Percentiles rank a stretch among this genome's conserved stretches.
These are phyloP conservation scores for Curvularia spicifera DNA, from an alignment of 2,329 filamentous ascomycete genomes.

Conservation along the genomic window DNA sequence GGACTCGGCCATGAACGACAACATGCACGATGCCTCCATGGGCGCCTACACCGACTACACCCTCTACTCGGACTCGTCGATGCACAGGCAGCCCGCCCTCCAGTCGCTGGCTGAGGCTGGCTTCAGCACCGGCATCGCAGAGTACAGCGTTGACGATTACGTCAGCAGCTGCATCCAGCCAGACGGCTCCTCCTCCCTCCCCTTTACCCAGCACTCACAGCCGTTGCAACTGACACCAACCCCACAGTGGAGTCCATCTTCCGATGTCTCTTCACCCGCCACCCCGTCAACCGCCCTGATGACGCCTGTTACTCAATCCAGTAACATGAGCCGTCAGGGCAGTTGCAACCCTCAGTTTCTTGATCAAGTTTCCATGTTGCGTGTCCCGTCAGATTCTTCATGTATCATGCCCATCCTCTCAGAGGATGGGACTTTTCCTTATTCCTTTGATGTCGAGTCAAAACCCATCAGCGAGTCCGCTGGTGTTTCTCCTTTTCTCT, in stretches of 20 bases:
- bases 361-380: slow-evolving; percentile 54
- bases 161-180: slow-evolving; percentile 41
- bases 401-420: slow-evolving; percentile 45
- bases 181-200: slow-evolving; percentile 28
- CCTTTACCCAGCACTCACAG: slow-evolving; percentile 30
- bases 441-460: slow-evolving; percentile 44
- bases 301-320: slow-evolving; percentile 49
- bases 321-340: slow-evolving; percentile 56
- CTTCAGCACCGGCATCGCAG: slow-evolving; percentile 31
- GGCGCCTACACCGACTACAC: slow-evolving; percentile 42
- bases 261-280: slow-evolving; percentile 47
- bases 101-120: slow-evolving; percentile 34
- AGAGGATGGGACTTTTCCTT: slow-evolving; percentile 46
- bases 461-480: slow-evolving; percentile 41
- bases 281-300: slow-evolving; percentile 47
- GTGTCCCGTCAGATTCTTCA: slow-evolving; percentile 52
- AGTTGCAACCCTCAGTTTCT: slow-evolving; percentile 53
- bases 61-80: slow-evolving; percentile 37
- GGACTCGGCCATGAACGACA: slow-evolving; percentile 34
- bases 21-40: slow-evolving; percentile 31
- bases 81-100: slow-evolving; percentile 29
- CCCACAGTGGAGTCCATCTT: slow-evolving; percentile 42
- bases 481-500: slow-evolving; percentile 43
- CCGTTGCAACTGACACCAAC: slow-evolving; percentile 42
- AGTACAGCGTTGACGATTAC: slow-evolving; percentile 49